Evolutionary conservation across 768 basidiomycete species (phyloP).

Genomic region (Mycena haematopus): DNA sequence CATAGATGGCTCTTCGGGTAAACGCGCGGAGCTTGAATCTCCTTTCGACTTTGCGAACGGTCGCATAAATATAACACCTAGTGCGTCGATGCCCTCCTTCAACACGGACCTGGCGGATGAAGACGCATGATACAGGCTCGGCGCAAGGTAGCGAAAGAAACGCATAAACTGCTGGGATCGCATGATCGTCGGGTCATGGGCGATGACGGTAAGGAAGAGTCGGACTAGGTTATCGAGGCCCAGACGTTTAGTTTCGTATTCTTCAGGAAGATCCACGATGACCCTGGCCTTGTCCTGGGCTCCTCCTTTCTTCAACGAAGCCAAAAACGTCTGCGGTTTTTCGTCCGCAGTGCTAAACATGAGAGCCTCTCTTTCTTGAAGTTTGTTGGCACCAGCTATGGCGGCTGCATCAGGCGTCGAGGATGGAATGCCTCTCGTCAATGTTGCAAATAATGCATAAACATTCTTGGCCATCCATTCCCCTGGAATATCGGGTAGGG

Average conservation of each 20-base stretch:
- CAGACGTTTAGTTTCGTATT: slow-evolving; percentile 64
- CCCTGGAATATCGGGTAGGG: slow-evolving; percentile 53
- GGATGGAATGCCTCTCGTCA: slow-evolving; percentile 50
- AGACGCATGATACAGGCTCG: slow-evolving; percentile 64
- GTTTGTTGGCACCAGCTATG: slow-evolving; percentile 66
- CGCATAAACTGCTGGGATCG: slow-evolving; percentile 76
- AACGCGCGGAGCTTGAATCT: slow-evolving; percentile 40
- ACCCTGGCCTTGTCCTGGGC: slow-evolving; percentile 49
- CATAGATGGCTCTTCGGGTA: slow-evolving; percentile 36
- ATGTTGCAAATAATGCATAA: slow-evolving; percentile 63
- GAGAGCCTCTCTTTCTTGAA: slow-evolving; percentile 73
- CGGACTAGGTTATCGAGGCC: slow-evolving; percentile 70
- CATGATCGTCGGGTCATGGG: slow-evolving; percentile 69
- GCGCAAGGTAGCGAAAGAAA: slow-evolving; percentile 61
- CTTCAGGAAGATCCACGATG: slow-evolving; percentile 57
- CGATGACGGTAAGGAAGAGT: slow-evolving; percentile 80
- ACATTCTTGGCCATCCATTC: slow-evolving; percentile 61
- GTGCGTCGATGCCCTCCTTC: slow-evolving; percentile 71
- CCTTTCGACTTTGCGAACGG: slow-evolving; percentile 51
- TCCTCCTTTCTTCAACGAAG: slow-evolving; percentile 54
- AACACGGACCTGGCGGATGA: slow-evolving; percentile 59
- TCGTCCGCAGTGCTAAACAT: slow-evolving; percentile 75
- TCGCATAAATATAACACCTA: slow-evolving; percentile 61
- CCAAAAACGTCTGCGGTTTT: slow-evolving; percentile 72
- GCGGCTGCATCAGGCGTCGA: slow-evolving; percentile 65